Base-by-base conservation (phyloP, 441 rosid genomes). In the Bruguiera hainesii region DNA sequence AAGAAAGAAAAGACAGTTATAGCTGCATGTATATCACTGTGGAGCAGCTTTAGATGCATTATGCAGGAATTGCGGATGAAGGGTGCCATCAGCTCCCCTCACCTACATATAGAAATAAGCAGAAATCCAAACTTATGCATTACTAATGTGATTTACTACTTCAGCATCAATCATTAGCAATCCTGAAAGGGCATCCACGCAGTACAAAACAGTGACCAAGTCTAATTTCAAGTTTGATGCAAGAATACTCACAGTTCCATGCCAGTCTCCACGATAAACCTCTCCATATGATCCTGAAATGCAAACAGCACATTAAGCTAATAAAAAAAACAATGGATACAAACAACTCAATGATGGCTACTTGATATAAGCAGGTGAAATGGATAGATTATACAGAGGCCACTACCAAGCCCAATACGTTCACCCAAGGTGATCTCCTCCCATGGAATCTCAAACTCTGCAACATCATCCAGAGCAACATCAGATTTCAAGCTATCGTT, bases 221-320 rank as follows among this genome's bases (percentile, higher is more conserved):
- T 26, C 55, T 33, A 64, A 56, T 39, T 63, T 61, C 37, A 60
- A 46, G 53, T 51, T 49, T 71, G 61, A 70, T 66, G 66, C 23
- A 37, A 64, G 72, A 66, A 65, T 71, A 87, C 98, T 84, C 82
- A 94, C 98, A 61, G 98, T 94, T 76, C 94, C 97, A 67, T 86
- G 95, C 98, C 97, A 91, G 46, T 89, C 96, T 75, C 96, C 98
- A 20, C 84, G 93, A 76, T 94, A 94, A 70, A 94, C 96, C 83
- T 94, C 97, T 61, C 98, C 98, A 79, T 94, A 94, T 58, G 98
- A 94, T 74, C 98, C 98, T 94, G 85, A 78, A 81, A 72, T 49
- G 80, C 29, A 74, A 74, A 73, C 48, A 70, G 68, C 65, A 31
- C 67, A 73, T 39, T 19, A 72, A 61, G 59, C 58, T 49, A 37